Base-by-base conservation (phyloP, 2,329 filamentous ascomycete genomes). In the Botrytis byssoidea region DNA sequence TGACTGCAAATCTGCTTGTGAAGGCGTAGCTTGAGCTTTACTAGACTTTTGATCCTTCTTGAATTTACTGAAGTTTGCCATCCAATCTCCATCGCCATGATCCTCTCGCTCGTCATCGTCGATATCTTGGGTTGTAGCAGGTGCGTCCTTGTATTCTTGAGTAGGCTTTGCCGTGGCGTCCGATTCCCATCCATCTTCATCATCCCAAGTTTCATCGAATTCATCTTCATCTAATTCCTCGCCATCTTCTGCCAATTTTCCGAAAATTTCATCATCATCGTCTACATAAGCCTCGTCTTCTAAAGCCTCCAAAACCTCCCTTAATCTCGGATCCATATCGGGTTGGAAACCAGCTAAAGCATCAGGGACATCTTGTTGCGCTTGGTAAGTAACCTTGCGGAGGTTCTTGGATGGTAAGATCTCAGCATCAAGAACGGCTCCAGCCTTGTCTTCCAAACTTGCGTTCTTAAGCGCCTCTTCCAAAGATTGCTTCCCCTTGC, bases 221-320 rank as follows among this genome's bases (percentile, higher is more conserved):
- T 97, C 94, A 64, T 90, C 88, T 46, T 90, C 86, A n/a, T 94
- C 91, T 29, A 97, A 84, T 82, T 97, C 95, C 46, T 88, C 85
- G 0, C 89, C 90, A 73, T 92, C 90, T 79, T 88, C 85, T 32
- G 93, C 89, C 63, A 97, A 84, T 77, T 91, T 83, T 63, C 88
- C 89, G 82, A 99, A 98, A 70, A 98, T 84, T n/a, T 96, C 93
- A 37, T 91, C 90, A 51, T 95, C 89, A 10, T 93, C 88, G 67
- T 93, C 95, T 2, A 99, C 95, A 80, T 94, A 99, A 3, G 92
- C 95, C 37, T 99, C 96, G 80, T 99, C 96, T 67, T 99, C 96
- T 44, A 99, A 85, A 18, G 96, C 96, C 83, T 98, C 95, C 37
- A 99, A 84, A 8, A 95, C 94, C 82, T 99, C 96, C 64, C 96